These are phyloP conservation scores for Dactylonectria macrodidyma DNA, from an alignment of 2,329 filamentous ascomycete species.

Conservation along the genomic window DNA sequence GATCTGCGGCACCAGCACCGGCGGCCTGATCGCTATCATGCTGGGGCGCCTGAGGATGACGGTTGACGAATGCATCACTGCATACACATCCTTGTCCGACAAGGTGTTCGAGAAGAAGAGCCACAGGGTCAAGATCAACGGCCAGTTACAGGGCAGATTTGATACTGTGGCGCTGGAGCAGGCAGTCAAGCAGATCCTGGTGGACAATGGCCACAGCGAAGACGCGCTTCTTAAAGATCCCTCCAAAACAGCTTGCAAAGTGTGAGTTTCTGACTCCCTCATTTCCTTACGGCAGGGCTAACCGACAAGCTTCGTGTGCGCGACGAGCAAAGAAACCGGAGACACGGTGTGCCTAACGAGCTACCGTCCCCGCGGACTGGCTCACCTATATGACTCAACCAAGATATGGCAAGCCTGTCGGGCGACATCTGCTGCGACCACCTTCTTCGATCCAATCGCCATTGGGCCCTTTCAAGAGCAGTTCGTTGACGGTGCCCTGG, in stretches of 20 bases:
- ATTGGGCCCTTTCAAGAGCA: conserved; percentile 45
- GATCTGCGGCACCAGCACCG: conserved; percentile 37
- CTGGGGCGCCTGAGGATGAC: conserved; percentile 58
- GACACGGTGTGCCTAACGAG: conserved; percentile 21
- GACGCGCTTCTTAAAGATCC: conserved; percentile 1
- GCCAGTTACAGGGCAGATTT: not conserved
- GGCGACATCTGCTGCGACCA: conserved; percentile 39
- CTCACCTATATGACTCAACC: conserved; percentile 9
- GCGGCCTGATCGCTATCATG: conserved; percentile 60
- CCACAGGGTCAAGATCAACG: not conserved
- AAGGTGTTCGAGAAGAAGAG: conserved; percentile 5
- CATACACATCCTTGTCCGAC: not conserved
- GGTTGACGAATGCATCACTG: conserved; percentile 47
- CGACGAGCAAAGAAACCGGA: conserved; percentile 25
- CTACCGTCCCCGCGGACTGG: conserved; percentile 15
- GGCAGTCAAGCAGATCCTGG: conserved; percentile 9
- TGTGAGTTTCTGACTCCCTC: not conserved
- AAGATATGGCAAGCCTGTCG: conserved; percentile 34
- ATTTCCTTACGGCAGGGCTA: not conserved
- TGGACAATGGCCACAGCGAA: not conserved
- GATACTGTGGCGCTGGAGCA: not conserved
- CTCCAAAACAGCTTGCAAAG: not conserved
- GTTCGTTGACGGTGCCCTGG: conserved; percentile 46
- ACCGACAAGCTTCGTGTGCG: conserved; percentile 49
- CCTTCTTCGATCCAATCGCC: conserved; percentile 42